Conservation (phyloP, 129 eudicot genomes). For the Calendula officinalis region DNA sequence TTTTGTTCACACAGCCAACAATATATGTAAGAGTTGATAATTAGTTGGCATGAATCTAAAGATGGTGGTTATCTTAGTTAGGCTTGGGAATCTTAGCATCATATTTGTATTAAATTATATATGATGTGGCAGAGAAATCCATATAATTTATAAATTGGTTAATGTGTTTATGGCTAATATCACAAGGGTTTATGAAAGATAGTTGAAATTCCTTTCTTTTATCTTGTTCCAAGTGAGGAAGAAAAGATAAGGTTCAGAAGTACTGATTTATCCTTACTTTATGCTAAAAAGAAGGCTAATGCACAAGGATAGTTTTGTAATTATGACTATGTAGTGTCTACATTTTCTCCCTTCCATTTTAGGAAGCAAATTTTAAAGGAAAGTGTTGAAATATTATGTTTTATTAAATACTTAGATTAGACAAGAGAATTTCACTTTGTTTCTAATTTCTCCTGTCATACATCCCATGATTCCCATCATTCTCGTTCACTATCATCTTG, state of each 20-base stretch:
- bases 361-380: conserved; percentile 20
- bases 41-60: conserved; percentile 13
- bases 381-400: conserved; percentile 10
- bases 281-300: conserved; percentile 18
- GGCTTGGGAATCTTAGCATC: conserved; percentile 20
- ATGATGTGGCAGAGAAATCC: conserved; percentile 12
- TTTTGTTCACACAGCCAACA: conserved; percentile 4
- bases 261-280: conserved; percentile 5
- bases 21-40: neutral
- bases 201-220: conserved; percentile 29
- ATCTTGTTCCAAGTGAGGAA: conserved; percentile 11
- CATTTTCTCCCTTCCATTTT: conserved; percentile 1
- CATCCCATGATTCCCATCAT: conserved; percentile 24
- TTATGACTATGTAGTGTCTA: conserved; percentile 21
- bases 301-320: conserved; percentile 12
- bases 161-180: conserved; percentile 14
- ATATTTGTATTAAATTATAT: neutral
- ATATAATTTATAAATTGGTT: neutral
- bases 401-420: neutral
- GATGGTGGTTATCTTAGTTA: conserved; percentile 4
- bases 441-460: conserved; percentile 9
- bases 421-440: conserved; percentile 15
- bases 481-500: conserved; percentile 12
- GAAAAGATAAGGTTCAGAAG: conserved; percentile 9
- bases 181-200: conserved; percentile 9